phyloP scores from a whole-genome alignment of 495 filamentous ascomycete genomes.

The Trichocladium uniseriatum region DNA sequence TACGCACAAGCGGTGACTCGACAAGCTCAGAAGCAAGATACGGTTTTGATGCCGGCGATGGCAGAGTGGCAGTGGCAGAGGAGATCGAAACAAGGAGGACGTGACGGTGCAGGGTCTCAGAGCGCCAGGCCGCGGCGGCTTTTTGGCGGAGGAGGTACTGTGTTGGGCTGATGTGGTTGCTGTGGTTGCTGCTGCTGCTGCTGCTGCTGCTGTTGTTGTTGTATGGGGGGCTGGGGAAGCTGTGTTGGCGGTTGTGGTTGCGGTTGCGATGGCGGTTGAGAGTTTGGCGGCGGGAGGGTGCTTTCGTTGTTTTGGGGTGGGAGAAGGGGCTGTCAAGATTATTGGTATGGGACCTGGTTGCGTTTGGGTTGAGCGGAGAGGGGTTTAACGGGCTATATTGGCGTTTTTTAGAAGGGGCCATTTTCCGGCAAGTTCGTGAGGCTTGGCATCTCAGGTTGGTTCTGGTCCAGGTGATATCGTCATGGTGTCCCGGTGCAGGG shows the following conservation, averaged over 20 bases:
- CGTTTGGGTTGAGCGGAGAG: conserved; percentile 8
- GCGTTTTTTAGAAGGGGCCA: background rate
- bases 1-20: too few species aligned
- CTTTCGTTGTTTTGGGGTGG: background rate
- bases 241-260: background rate
- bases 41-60: too few species aligned
- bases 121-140: conserved; percentile 22
- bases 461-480: too few species aligned
- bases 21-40: too few species aligned
- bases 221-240: background rate
- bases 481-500: too few species aligned
- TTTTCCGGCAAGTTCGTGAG: too few species aligned
- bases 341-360: background rate
- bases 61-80: too few species aligned
- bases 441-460: too few species aligned
- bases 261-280: background rate
- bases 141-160: conserved; percentile 27
- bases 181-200: background rate
- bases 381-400: conserved; percentile 5
- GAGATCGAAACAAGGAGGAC: background rate
- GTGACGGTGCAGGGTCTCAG: conserved; percentile 1
- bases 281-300: background rate
- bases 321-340: background rate
- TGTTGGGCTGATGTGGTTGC: conserved; percentile 16
- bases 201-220: background rate